Conservation (phyloP, 805 yeast genomes). For the Saccharomycopsis fermentans region DNA sequence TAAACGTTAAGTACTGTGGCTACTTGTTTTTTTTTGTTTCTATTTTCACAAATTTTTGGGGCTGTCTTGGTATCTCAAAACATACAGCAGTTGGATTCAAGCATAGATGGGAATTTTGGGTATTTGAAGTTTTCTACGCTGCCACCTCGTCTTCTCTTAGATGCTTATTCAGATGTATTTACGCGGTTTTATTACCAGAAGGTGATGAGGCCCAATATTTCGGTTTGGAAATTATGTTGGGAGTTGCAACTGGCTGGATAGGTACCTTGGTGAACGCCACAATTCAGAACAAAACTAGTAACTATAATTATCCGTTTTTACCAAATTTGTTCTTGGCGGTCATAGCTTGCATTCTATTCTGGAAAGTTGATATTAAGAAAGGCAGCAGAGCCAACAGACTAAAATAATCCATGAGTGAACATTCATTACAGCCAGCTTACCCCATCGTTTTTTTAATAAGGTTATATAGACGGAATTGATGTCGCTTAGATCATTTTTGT, state of each 20-base stretch:
- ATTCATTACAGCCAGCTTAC: too few relatives aligned
- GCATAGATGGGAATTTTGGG: conserved; percentile 35
- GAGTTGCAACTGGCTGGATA: conserved; percentile 34
- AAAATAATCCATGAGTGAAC: too few relatives aligned
- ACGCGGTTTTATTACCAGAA: conserved; percentile 30
- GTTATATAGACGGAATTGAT: too few relatives aligned
- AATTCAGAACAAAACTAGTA: conserved; percentile 31
- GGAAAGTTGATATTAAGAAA: conserved; percentile 25
- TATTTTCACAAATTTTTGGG: conserved; percentile 31
- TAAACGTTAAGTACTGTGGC: conserved; percentile 30
- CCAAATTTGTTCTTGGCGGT: conserved; percentile 28
- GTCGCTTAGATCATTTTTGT: too few relatives aligned
- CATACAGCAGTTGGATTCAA: conserved; percentile 29
- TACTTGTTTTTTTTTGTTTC: conserved; percentile 27
- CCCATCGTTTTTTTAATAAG: too few relatives aligned
- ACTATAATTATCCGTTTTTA: conserved; percentile 30
- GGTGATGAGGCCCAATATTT: conserved; percentile 36
- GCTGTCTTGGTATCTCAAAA: conserved; percentile 27
- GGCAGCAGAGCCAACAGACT: conserved; percentile 25
- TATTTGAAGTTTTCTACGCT: conserved; percentile 30
- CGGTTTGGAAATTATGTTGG: conserved; percentile 33
- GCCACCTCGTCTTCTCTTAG: conserved; percentile 29
- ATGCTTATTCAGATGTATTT: conserved; percentile 29
- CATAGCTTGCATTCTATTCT: conserved; percentile 23
- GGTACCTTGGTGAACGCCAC: conserved; percentile 31